Conservation (phyloP, 2,329 filamentous ascomycete species). For the Calonectria henricotiae region DNA sequence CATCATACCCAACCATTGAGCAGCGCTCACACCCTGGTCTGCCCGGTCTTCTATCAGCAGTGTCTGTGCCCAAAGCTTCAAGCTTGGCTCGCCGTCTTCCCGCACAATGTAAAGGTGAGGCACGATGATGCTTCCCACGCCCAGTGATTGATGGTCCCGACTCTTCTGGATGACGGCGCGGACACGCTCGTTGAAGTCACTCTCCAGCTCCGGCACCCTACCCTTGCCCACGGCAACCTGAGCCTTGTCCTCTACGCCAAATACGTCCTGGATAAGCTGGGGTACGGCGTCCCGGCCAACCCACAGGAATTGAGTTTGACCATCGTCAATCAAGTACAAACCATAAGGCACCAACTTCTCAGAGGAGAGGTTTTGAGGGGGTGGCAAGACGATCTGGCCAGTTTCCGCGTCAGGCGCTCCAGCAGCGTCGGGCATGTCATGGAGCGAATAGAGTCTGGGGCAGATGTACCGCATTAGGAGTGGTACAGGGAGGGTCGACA, state of each 20-base stretch:
- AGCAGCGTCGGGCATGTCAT: slow-evolving; percentile 97
- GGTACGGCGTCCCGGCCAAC: slow-evolving; percentile 93
- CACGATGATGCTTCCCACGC: slow-evolving; percentile 92
- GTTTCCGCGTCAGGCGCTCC: slow-evolving; percentile 89
- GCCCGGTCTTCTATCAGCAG: slow-evolving; percentile 94
- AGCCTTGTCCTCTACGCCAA: slow-evolving; percentile 87
- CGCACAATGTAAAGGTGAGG: slow-evolving; percentile 94
- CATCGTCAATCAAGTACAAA: slow-evolving; percentile 96
- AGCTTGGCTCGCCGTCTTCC: slow-evolving; percentile 94
- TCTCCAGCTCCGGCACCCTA: slow-evolving; percentile 88
- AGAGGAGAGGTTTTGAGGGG: slow-evolving; percentile 88
- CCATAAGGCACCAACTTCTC: slow-evolving; percentile 91
- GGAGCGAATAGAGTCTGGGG: slow-evolving; percentile 86
- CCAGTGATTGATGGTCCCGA: slow-evolving; percentile 86
- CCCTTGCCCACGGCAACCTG: slow-evolving; percentile 94
- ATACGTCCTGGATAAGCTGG: slow-evolving; percentile 90
- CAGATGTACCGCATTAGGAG: slow-evolving; percentile 95
- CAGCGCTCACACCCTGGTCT: slow-evolving; percentile 92
- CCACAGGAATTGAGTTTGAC: slow-evolving; percentile 98
- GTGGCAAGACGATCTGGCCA: slow-evolving; percentile 90
- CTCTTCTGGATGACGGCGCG: slow-evolving; percentile 94
- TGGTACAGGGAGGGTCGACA: slow-evolving; percentile 94
- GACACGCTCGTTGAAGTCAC: slow-evolving; percentile 96
- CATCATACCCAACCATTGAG: slow-evolving; percentile 92
- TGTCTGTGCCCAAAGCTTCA: slow-evolving; percentile 98